A percentile compares a stretch with the other conserved stretches of the same genome.
phyloP scores from a whole-genome alignment of 2,329 filamentous ascomycete species.

The Metarhizium anisopliae region DNA sequence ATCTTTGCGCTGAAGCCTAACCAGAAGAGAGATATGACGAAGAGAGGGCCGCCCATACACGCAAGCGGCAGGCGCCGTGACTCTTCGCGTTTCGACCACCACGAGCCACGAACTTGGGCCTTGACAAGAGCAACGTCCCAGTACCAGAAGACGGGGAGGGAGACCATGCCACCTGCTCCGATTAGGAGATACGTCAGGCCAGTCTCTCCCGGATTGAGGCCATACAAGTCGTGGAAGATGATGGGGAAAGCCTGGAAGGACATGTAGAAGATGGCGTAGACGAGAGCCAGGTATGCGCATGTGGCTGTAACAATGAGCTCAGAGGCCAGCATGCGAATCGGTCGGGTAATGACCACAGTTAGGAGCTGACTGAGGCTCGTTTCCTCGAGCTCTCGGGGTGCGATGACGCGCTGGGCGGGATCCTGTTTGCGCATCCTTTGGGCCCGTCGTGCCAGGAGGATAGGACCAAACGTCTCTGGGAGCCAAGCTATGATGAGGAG shows the following conservation, averaged over 20 bases:
- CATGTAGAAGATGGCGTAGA: slow-evolving; percentile 61
- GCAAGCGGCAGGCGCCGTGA: slow-evolving; percentile 64
- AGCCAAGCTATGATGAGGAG: slow-evolving; percentile 51
- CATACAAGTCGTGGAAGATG: slow-evolving; percentile 57
- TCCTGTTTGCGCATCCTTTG: slow-evolving; percentile 45
- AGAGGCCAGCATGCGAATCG: slow-evolving; percentile 60
- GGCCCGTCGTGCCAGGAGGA: slow-evolving; percentile 51
- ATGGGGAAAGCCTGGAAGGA: slow-evolving; percentile 68
- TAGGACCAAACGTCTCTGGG: slow-evolving; percentile 55
- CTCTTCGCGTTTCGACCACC: slow-evolving; percentile 56
- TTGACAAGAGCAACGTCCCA: slow-evolving; percentile 55
- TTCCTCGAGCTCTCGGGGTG: slow-evolving; percentile 56
- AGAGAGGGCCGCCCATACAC: slow-evolving; percentile 60
- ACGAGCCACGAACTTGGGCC: slow-evolving; percentile 37
- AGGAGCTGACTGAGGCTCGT: slow-evolving; percentile 48
- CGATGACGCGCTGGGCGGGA: slow-evolving; percentile 40
- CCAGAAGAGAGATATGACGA: slow-evolving; percentile 50
- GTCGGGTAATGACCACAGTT: slow-evolving; percentile 59
- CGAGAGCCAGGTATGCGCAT: slow-evolving; percentile 61
- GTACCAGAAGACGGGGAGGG: slow-evolving; percentile 50
- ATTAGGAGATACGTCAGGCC: slow-evolving; percentile 64
- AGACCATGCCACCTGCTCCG: slow-evolving; percentile 50
- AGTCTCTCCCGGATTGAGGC: slow-evolving; percentile 52
- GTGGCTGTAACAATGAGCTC: slow-evolving; percentile 67
- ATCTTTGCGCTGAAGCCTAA: slow-evolving; percentile 50